Evolutionary conservation across 768 basidiomycete genomes (phyloP).

Genomic region (Kwoniella europaea): DNA sequence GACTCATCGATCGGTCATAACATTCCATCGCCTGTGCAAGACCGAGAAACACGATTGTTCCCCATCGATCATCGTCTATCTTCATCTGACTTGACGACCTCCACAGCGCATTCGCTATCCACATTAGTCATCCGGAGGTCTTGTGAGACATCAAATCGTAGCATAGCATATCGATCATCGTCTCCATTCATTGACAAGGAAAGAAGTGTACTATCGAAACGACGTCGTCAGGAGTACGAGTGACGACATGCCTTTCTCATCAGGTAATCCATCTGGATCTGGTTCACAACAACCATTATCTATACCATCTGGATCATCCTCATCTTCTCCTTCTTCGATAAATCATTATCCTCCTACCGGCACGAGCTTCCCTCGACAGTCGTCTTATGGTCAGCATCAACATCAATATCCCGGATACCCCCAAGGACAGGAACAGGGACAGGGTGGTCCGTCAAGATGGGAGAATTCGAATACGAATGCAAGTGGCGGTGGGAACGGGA

Average conservation of each 20-base stretch:
- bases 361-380: constrained; percentile 28
- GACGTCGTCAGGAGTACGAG: neutral
- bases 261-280: neutral
- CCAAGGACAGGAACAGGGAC: too few species aligned
- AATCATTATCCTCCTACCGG: constrained; percentile 16
- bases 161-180: neutral
- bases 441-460: constrained; percentile 20
- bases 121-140: too few species aligned
- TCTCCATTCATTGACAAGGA: neutral
- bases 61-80: too few species aligned
- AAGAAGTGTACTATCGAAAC: neutral
- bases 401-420: neutral
- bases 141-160: neutral
- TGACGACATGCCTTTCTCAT: constrained; percentile 20
- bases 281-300: constrained; percentile 25
- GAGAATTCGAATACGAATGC: constrained; percentile 11
- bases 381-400: neutral
- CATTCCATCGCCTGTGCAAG: too few species aligned
- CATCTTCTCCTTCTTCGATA: neutral
- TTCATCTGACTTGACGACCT: too few species aligned
- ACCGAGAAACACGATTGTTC: too few species aligned
- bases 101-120: too few species aligned
- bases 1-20: too few species aligned
- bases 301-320: constrained; percentile 21
- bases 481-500: constrained; percentile 15